Conservation (phyloP, 148 eudicot genomes). For the Euryodendron excelsum region DNA sequence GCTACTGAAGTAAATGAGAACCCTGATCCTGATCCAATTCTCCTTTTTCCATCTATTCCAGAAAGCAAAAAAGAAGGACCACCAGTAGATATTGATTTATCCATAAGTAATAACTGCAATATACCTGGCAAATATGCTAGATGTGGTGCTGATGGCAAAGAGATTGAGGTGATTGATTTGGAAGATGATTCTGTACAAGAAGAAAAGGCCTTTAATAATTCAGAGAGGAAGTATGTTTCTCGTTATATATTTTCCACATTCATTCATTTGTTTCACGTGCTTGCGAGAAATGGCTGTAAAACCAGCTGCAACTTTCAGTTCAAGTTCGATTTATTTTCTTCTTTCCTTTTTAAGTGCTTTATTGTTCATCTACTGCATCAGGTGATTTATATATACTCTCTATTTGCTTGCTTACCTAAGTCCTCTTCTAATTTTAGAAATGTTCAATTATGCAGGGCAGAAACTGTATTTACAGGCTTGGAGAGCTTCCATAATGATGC, state of each 20-base stretch:
- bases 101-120: conserved; percentile 55
- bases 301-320: not conserved
- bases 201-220: conserved; percentile 37
- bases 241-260: not conserved
- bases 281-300: not conserved
- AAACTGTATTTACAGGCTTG: conserved; percentile 45
- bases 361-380: not conserved
- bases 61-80: conserved; percentile 35
- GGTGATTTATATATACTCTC: not conserved
- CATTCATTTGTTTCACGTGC: not conserved
- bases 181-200: conserved; percentile 62
- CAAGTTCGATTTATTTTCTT: not conserved
- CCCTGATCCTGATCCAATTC: conserved; percentile 37
- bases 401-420: not conserved
- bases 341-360: not conserved
- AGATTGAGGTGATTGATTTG: conserved; percentile 85
- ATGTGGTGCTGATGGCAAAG: conserved; percentile 51
- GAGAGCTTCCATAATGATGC: conserved; percentile 52
- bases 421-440: conserved; percentile 16
- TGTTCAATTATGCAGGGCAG: conserved; percentile 47
- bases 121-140: conserved; percentile 36
- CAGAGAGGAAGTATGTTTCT: conserved; percentile 53
- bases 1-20: conserved; percentile 58
- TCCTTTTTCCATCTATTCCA: conserved; percentile 46
- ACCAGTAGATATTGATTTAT: conserved; percentile 59